Conservation (phyloP, 352 stramenopile genomes). For the Phytophthora nicotianae region DNA sequence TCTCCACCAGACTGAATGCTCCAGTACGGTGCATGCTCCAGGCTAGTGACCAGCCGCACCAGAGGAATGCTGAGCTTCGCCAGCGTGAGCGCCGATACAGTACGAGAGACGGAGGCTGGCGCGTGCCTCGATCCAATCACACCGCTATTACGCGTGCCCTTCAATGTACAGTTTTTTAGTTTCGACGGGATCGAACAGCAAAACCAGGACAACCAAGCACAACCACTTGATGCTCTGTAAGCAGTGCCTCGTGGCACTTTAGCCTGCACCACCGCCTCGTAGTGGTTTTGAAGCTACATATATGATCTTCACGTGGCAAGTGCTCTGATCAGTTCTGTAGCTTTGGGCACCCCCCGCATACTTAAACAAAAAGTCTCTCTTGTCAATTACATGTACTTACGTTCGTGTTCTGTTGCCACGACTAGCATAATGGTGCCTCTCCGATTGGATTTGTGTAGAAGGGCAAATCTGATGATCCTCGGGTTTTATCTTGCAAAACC, state of each 20-base stretch:
- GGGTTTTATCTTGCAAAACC: constrained; percentile 14
- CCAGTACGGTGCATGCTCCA: neutral
- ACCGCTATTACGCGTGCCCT: constrained; percentile 5
- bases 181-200: constrained; percentile 11
- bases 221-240: constrained; percentile 14
- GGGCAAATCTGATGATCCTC: constrained; percentile 16
- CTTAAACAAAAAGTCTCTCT: neutral
- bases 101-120: constrained; percentile 25
- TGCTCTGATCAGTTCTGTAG: neutral
- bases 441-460: neutral
- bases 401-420: neutral
- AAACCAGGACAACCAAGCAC: constrained; percentile 23
- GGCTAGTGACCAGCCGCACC: constrained; percentile 15
- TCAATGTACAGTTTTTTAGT: constrained; percentile 29
- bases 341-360: neutral
- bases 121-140: constrained; percentile 31
- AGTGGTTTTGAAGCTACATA: neutral
- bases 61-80: constrained; percentile 12
- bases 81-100: neutral
- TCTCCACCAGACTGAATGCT: no score
- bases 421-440: constrained; percentile 10
- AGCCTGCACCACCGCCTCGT: constrained; percentile 6
- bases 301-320: neutral
- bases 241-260: neutral
- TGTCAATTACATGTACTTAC: neutral